Evolutionary conservation across 2,329 filamentous ascomycete species (phyloP).

Genomic region (Apiospora aurea): DNA sequence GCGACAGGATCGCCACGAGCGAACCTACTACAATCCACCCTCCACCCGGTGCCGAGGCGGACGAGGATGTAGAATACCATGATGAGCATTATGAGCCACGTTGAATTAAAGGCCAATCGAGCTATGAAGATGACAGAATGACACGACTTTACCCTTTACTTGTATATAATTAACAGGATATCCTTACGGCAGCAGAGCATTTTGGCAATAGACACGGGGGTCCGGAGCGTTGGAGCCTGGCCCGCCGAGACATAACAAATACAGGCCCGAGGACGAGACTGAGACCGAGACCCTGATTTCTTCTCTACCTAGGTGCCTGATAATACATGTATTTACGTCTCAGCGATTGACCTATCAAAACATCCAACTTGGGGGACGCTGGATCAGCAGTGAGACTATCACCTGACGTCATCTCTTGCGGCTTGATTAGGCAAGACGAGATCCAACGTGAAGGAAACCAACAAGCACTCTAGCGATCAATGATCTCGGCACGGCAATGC

Average conservation of each 20-base stretch:
- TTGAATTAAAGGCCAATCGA: background rate
- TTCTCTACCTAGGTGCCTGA: background rate
- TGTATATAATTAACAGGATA: background rate
- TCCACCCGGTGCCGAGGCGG: background rate
- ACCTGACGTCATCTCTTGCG: background rate
- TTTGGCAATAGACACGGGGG: conserved; percentile 12
- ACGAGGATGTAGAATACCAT: background rate
- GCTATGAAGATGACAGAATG: conserved; percentile 17
- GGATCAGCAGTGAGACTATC: background rate
- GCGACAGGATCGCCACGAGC: background rate
- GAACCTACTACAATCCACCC: background rate
- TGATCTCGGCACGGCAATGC: background rate
- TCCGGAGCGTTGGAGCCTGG: background rate
- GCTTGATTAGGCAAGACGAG: background rate
- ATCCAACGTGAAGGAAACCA: background rate
- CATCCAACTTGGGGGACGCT: background rate
- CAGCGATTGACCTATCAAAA: too few species aligned
- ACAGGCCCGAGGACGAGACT: background rate
- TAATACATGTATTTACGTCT: background rate
- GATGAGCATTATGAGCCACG: conserved; percentile 16
- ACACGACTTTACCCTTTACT: background rate
- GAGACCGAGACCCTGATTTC: background rate
- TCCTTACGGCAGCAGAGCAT: background rate
- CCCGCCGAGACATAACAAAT: background rate
- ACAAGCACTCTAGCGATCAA: background rate